Base-by-base conservation (phyloP, 345 rosid species). In the Brassica cretica region DNA sequence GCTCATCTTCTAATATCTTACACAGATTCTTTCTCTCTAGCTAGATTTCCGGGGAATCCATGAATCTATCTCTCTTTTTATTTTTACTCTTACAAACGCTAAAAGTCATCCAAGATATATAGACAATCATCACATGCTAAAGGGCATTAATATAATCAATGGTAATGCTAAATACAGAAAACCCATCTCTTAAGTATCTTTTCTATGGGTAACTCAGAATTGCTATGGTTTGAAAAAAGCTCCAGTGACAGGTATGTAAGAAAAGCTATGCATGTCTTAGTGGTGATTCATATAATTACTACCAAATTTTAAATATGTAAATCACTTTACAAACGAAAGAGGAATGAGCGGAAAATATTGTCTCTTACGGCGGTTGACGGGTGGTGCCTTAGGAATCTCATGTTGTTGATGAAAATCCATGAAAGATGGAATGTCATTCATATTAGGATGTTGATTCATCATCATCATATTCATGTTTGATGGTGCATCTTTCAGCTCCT, bases 321-420 rank as follows among this genome's bases (percentile, higher is more conserved):
- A 41, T 11, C 41, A 60, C 30, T 32, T 9, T 51, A 15, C 15
- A 0, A 8, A 46, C 15, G 27, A 3, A 37, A 41, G 64, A 64
- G 55, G 51, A 58, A 30, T 35, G 71, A 66, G 24, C 59, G 9
- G 35, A 25, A 60, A 30, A 15, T 11, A 4, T n/a, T 11, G 53
- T 68, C 64, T 80, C 89, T 85, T 84, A 96, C 99, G 97, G 87
- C 96, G 85, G 84, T 96, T 96, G 68, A 84, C 87, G 0, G 82
- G 81, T 4, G 91, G 90, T 4, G 97, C 90, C 61, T 88, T 89
- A 30, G 96, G 89, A 77, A 91, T 83, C 78, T 87, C 93, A 63
- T 76, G 77, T 55, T 81, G 81, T 35, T 76, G 84, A 67, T 76
- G 84, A 74, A 86, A 73, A 33, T 87, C 89, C 94, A 88, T 75